These are phyloP conservation scores for Diplosphaera chodatii DNA, from an alignment of 139 green algal species.

Conservation along the genomic window DNA sequence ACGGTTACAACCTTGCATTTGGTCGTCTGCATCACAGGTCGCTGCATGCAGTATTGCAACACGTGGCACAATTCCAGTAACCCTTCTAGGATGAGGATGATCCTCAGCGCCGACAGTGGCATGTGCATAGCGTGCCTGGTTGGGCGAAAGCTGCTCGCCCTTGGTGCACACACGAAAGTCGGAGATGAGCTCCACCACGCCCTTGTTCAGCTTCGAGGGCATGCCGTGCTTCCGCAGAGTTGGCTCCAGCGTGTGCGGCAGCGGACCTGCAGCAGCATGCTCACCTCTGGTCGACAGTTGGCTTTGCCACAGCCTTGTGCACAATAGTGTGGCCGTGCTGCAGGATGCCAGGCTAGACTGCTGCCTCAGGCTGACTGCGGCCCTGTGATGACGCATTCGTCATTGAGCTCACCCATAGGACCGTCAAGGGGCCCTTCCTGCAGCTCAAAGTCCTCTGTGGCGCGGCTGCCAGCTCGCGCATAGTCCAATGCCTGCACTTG, in stretches of 20 bases:
- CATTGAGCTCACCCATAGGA: slow-evolving; percentile 38
- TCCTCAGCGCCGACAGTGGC: too few species aligned
- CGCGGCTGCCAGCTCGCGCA: slow-evolving; percentile 69
- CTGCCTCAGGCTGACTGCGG: too few species aligned
- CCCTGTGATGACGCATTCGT: too few species aligned
- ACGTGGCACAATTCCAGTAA: too few species aligned
- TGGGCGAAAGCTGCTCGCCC: slow-evolving; percentile 67
- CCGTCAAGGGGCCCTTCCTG: slow-evolving; percentile 68
- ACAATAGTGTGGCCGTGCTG: too few species aligned
- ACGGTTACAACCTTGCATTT: too few species aligned
- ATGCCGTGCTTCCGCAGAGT: slow-evolving; percentile 85
- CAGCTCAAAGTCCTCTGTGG: slow-evolving; percentile 67
- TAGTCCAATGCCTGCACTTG: slow-evolving; percentile 75
- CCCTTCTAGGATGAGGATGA: too few species aligned
- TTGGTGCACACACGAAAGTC: slow-evolving; percentile 72
- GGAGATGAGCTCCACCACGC: slow-evolving; percentile 79
- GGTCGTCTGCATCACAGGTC: too few species aligned
- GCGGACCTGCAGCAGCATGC: slow-evolving; percentile 37
- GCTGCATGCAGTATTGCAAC: too few species aligned
- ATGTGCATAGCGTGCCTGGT: slow-evolving; percentile 38
- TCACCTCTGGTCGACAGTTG: too few species aligned
- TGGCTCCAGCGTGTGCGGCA: slow-evolving; percentile 94
- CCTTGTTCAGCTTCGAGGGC: slow-evolving; percentile 87
- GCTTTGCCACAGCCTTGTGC: too few species aligned
- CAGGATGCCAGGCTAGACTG: too few species aligned